phyloP scores from a whole-genome alignment of 2,329 filamentous ascomycete species.

The Colletotrichum phormii region DNA sequence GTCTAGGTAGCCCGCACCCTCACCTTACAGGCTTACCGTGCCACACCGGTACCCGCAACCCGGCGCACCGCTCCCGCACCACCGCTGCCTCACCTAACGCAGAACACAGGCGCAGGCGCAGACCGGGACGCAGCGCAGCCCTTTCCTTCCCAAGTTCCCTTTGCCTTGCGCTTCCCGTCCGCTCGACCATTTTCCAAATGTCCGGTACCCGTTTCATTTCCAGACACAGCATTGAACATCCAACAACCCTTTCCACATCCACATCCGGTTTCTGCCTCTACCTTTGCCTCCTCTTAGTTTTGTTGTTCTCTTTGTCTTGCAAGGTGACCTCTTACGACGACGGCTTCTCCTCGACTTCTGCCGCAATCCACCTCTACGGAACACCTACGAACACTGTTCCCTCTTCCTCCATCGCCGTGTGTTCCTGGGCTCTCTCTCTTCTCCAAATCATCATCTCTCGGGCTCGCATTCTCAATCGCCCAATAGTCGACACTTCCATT shows the following conservation, averaged over 20 bases:
- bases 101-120: background rate
- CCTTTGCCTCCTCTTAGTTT: background rate
- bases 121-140: background rate
- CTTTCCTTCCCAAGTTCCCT: background rate
- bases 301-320: background rate
- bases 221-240: slow-evolving; percentile 25
- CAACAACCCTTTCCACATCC: background rate
- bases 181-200: slow-evolving; percentile 21
- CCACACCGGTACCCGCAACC: background rate
- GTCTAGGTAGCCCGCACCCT: background rate
- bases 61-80: background rate
- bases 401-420: background rate
- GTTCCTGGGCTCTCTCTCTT: background rate
- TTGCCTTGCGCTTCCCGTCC: background rate
- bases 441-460: background rate
- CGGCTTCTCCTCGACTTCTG: background rate
- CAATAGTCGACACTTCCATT: background rate
- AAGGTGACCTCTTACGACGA: background rate
- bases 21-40: background rate
- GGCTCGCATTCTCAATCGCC: background rate
- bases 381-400: background rate
- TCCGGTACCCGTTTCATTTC: slow-evolving; percentile 33
- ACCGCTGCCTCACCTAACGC: background rate
- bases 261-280: background rate
- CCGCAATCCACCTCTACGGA: background rate